Conservation (phyloP, 2,329 filamentous ascomycete genomes). For the Thielaviopsis ethacetica region DNA sequence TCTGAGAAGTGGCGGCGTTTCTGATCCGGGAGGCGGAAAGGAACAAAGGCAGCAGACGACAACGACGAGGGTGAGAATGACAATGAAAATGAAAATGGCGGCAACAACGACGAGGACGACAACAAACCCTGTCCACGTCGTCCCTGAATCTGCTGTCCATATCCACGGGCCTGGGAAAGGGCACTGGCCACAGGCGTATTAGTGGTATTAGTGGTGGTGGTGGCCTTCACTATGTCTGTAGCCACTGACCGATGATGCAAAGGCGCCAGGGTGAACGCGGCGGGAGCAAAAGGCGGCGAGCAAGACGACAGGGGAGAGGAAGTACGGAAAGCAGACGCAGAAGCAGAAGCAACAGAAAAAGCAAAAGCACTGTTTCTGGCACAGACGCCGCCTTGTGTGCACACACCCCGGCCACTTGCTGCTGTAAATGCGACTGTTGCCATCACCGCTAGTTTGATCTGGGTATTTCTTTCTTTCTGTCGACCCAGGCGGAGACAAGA, state of each 20-base stretch:
- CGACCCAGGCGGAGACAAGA: background rate
- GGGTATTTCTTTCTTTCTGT: background rate
- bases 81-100: background rate
- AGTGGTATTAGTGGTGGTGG: no score
- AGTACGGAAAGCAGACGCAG: background rate
- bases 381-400: slow-evolving; percentile 11
- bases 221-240: background rate
- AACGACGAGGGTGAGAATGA: background rate
- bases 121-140: slow-evolving; percentile 7
- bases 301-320: background rate
- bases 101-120: background rate
- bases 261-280: background rate
- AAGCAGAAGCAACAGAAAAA: background rate
- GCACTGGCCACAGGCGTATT: background rate
- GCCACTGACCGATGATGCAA: background rate
- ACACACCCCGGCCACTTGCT: slow-evolving; percentile 8
- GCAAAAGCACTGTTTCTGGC: background rate
- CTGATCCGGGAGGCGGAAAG: slow-evolving; percentile 2
- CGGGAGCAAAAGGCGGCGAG: background rate
- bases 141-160: slow-evolving; percentile 6
- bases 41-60: background rate
- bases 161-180: slow-evolving; percentile 3
- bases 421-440: slow-evolving; percentile 6
- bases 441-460: slow-evolving; percentile 12
- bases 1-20: slow-evolving; percentile 6